Evolutionary conservation across 2,329 filamentous ascomycete species (phyloP), one percentile per base, ranked within the genome.

Genomic region (Sclerotinia glacialis): DNA sequence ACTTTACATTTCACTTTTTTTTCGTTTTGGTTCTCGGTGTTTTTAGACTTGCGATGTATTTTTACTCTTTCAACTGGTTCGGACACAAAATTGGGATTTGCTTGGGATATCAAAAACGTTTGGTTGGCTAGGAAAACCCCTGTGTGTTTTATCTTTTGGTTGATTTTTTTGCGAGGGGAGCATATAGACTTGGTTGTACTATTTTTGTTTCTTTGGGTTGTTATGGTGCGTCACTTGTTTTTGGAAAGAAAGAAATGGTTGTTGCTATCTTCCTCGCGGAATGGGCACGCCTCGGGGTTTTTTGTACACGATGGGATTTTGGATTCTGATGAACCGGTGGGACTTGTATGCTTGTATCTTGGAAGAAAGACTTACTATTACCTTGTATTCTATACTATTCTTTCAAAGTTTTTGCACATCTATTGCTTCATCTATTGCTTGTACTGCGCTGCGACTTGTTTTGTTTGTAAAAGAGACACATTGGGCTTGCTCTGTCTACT

Each of bases 1-100:
- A 60, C 58, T 56, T 64, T 50, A 56, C 49, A 42, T 67, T 62
- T 66, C 28, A 54, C 37, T 61, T 60, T 44, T 44, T 26, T 40
- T n/a, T 34, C 16, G 46, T 55, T 55, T 59, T 64, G 52, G 62
- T 21, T 52, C 46, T 61, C n/a, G 70, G 66, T 64, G 50, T 68
- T 67, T 58, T 67, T 58, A 67, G 55, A 64, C 55, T 54, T 68
- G 65, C 49, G 60, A 47, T 65, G 64, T 60, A 65, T 65, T 66
- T 60, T 61, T 46, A 28, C 62, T 67, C 26, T 67, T 67, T 62
- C 55, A 61, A 64, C 28, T 55, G 55, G 58, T 58, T 69, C 67
- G 64, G 52, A 61, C 55, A 61, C 14, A 61, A 65, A 65, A 59
- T 65, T 65, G 64, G 64, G 64, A 44, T 63, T 66, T 54, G 60